These are phyloP conservation scores for Craterostigma plantagineum DNA, from an alignment of 257 asterid genomes.

Conservation along the genomic window DNA sequence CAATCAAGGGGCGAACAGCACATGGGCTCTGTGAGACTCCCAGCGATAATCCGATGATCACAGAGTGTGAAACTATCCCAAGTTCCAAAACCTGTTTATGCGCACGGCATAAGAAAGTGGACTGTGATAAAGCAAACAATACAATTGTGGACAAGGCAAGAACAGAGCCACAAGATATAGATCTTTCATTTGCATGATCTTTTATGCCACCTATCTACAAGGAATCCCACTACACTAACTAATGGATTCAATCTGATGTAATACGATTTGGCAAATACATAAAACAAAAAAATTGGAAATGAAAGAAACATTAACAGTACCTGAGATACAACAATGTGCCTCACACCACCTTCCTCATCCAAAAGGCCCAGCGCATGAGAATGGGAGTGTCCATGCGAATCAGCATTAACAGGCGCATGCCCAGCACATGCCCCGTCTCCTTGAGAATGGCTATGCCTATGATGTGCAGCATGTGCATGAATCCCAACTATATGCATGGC, in stretches of 20 bases:
- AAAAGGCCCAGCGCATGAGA: constrained; percentile 20
- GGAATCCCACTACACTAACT: no score
- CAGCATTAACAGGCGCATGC: constrained; percentile 9
- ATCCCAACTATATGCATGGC: constrained; percentile 84
- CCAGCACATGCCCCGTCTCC: constrained; percentile 38
- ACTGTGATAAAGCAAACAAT: no score
- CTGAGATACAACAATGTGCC: constrained; percentile 90
- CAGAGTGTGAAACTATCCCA: constrained; percentile 82
- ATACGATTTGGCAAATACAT: no score
- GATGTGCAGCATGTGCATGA: constrained; percentile 86
- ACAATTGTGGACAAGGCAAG: no score
- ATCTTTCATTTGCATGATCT: no score
- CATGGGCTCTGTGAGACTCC: constrained; percentile 85
- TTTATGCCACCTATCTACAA: no score
- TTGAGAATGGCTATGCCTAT: constrained; percentile 57
- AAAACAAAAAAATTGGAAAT: no score
- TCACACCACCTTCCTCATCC: constrained; percentile 43
- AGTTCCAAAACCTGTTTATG: constrained; percentile 57
- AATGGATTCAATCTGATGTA: no score
- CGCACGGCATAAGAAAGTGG: constrained; percentile 14
- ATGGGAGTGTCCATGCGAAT: constrained; percentile 42
- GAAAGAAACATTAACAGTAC: constrained; percentile 5
- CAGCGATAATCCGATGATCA: constrained; percentile 71
- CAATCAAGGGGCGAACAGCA: constrained; percentile 60
- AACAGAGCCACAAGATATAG: no score